Conservation (phyloP, 139 green algal species). For the Closterium sp. region DNA sequence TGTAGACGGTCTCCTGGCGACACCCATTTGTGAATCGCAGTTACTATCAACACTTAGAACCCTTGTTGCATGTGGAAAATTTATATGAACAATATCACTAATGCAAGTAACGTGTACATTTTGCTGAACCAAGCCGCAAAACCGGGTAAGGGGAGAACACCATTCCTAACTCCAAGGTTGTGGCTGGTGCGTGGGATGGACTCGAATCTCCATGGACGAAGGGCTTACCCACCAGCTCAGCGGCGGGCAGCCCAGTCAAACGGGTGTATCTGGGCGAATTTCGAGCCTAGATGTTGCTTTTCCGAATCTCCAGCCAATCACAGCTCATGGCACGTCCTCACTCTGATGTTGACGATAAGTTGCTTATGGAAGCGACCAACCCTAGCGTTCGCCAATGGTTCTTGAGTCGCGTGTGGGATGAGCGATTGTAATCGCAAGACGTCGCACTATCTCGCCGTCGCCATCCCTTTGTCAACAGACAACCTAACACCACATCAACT, state of each 20-base stretch:
- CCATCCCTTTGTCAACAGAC: neutral
- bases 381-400: neutral
- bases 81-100: neutral
- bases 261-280: neutral
- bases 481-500: neutral
- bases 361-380: neutral
- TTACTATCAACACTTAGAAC: neutral
- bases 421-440: neutral
- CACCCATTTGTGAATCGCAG: neutral
- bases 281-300: neutral
- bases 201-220: neutral
- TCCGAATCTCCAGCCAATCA: neutral
- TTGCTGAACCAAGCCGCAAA: neutral
- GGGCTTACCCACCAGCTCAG: neutral
- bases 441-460: neutral
- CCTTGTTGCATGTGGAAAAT: neutral
- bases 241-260: neutral
- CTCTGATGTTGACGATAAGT: neutral
- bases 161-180: neutral
- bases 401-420: neutral
- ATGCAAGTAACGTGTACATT: neutral
- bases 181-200: neutral
- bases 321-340: neutral
- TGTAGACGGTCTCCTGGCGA: neutral
- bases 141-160: neutral